phyloP scores from a whole-genome alignment of 306 rosid genomes.

The Cyamopsis tetragonoloba region DNA sequence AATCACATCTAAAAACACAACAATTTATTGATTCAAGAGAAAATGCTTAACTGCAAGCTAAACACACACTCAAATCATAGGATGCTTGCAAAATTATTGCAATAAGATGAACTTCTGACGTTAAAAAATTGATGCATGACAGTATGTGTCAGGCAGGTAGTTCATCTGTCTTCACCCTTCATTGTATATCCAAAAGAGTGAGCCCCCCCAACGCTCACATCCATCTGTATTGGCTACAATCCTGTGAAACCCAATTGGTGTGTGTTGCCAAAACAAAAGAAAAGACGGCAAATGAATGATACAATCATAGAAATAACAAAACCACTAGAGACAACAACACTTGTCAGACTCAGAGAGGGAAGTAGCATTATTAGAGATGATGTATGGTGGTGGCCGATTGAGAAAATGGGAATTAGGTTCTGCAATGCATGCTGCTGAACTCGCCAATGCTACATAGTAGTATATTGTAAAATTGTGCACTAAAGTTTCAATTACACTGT shows the following conservation, averaged over 20 bases:
- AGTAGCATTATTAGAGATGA: not conserved
- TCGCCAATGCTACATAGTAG: not conserved
- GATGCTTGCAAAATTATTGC: constrained; percentile 21
- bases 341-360: too few relatives aligned
- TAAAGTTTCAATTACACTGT: too few relatives aligned
- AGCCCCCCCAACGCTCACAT: not conserved
- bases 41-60: too few relatives aligned
- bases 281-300: not conserved
- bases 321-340: not conserved
- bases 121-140: not conserved
- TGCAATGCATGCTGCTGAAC: not conserved
- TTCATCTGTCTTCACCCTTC: constrained; percentile 5
- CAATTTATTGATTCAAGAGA: too few relatives aligned
- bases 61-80: too few relatives aligned
- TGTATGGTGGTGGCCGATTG: too few relatives aligned
- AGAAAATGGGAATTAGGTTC: not conserved
- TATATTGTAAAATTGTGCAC: not conserved
- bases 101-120: not conserved
- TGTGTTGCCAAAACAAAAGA: not conserved
- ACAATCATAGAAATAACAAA: too few relatives aligned
- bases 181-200: not conserved
- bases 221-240: not conserved
- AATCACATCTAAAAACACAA: too few relatives aligned
- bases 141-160: not conserved
- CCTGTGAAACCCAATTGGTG: not conserved